Evolutionary conservation across 1,284 basidiomycete species (phyloP), one percentile per base, ranked within the genome.

Genomic region (Cutaneotrichosporon sp.): DNA sequence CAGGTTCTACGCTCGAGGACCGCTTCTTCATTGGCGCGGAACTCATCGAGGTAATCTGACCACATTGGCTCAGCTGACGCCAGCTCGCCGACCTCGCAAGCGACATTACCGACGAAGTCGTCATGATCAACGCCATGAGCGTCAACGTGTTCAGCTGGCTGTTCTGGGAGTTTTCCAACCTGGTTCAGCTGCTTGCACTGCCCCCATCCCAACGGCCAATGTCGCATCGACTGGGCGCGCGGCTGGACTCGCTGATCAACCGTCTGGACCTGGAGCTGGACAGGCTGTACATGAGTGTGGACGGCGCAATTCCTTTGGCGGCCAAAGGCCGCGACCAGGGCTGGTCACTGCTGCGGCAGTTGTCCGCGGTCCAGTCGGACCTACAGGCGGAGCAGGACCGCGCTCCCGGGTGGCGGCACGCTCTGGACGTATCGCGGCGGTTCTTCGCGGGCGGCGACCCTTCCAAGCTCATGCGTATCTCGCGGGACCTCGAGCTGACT

Each of bases 81-180:
- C 49, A 72, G 69, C 67, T 74, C 10, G 68, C 70, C 4, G 63
- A 71, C 51, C 49, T 67, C n/a, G 64, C 68, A 4, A 56, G 62
- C 5, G 65, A 67, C 42, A 52, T 74, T 15, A 62, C 64, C 0
- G 70, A 74, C 55, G 67, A 70, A 44, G 51, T 74, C 5, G 56
- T 63, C 9, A 54, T 55, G 20, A 70, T 70, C 52, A 68, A 72
- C 48, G 63, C 67, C 10, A 64, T 65, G 55, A 68, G 64, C 37
- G 67, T 72, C 18, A 68, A 63, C 49, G 62, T 66, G 3, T 73
- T 73, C 50, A 63, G 61, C 17, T 72, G 69, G 69, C 61, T 73
- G 3, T 66, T 70, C 52, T 69, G 66, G 66, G 68, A 73, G 65
- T 73, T 71, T 51, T 36, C 52, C 7, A 58, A 60, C n/a, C 55